Evolutionary conservation across 331 rosid species (phyloP).

Genomic region (Rhamnella rubrinervis): DNA sequence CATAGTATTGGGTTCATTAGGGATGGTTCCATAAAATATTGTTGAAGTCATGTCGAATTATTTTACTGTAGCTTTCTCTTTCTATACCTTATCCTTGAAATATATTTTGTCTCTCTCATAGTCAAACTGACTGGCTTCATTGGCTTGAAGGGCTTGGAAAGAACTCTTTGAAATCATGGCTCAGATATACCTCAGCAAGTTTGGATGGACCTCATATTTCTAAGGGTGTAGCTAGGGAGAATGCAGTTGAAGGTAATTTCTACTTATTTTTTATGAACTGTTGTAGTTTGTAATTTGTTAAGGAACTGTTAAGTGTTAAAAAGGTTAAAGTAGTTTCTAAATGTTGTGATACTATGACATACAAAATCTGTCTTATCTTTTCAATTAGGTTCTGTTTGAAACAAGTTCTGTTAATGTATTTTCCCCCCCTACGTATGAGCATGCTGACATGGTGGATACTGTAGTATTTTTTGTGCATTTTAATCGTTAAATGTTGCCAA

Average conservation of each 20-base stretch:
- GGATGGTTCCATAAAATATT: not conserved
- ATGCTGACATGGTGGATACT: too few relatives aligned
- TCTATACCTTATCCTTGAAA: not conserved
- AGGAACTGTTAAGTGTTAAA: constrained; percentile 7
- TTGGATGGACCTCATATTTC: constrained; percentile 25
- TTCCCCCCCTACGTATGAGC: too few relatives aligned
- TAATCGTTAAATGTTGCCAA: too few relatives aligned
- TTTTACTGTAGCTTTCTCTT: not conserved
- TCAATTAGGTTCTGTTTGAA: not conserved
- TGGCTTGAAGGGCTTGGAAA: constrained; percentile 45
- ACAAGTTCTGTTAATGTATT: not conserved
- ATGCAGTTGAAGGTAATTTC: constrained; percentile 32
- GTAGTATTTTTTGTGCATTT: too few relatives aligned
- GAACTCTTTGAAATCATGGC: constrained; percentile 72
- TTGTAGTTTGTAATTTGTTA: constrained; percentile 16
- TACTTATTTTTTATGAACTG: not conserved
- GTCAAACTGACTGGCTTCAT: constrained; percentile 21
- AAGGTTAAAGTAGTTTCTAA: constrained; percentile 10
- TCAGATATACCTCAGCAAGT: constrained; percentile 53
- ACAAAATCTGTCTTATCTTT: not conserved
- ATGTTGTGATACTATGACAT: constrained; percentile 4
- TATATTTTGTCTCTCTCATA: not conserved
- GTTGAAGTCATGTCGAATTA: not conserved
- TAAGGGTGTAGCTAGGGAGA: constrained; percentile 13
- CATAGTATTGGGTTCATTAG: constrained; percentile 4